Evolutionary conservation across 805 yeast species (phyloP).

Genomic region (Wickerhamomyces kurtzmanii): DNA sequence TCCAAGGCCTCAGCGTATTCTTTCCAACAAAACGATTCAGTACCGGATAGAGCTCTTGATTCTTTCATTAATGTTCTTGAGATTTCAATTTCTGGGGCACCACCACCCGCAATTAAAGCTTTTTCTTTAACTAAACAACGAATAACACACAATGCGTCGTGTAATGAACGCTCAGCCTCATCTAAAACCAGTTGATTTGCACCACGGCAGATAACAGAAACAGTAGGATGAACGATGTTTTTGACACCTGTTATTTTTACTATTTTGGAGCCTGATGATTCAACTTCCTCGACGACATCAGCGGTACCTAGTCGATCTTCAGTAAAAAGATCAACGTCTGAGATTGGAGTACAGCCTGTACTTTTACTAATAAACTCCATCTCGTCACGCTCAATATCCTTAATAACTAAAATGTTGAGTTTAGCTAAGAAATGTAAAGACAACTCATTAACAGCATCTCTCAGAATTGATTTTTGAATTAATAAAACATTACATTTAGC

Average conservation of each 20-base stretch:
- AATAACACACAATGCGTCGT: conserved; percentile 93
- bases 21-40: conserved; percentile 83
- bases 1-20: conserved; percentile 90
- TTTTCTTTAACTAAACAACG: conserved; percentile 83
- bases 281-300: conserved; percentile 86
- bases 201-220: conserved; percentile 89
- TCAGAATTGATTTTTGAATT: conserved; percentile 84
- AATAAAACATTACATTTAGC: conserved; percentile 90
- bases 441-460: conserved; percentile 92
- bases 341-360: conserved; percentile 91
- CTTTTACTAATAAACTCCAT: conserved; percentile 78
- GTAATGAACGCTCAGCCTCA: conserved; percentile 95
- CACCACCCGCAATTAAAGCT: conserved; percentile 93
- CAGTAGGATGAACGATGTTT: conserved; percentile 50
- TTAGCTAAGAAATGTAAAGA: conserved; percentile 92
- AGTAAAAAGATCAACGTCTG: conserved; percentile 86
- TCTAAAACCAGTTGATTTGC: conserved; percentile 86
- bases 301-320: conserved; percentile 92
- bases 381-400: conserved; percentile 94
- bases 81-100: conserved; percentile 91
- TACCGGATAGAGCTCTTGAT: conserved; percentile 66
- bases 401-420: conserved; percentile 86
- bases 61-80: conserved; percentile 67
- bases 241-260: conserved; percentile 82
- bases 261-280: conserved; percentile 81